These are phyloP conservation scores for Houttuynia cordata DNA, from an alignment of 164 flowering plant species.

Conservation along the genomic window DNA sequence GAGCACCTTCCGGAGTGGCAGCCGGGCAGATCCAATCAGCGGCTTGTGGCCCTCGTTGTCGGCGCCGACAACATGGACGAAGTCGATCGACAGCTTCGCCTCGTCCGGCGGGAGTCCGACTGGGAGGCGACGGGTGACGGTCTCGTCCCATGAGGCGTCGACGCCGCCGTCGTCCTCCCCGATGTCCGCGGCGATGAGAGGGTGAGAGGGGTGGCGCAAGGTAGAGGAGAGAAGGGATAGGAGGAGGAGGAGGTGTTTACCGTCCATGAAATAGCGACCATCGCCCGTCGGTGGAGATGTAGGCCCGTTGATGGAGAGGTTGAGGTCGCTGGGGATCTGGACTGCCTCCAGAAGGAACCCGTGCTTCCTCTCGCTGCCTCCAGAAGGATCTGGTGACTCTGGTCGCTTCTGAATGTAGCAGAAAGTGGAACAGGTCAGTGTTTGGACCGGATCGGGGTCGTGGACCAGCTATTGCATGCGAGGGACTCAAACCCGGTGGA, in stretches of 20 bases:
- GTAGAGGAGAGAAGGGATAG: neutral
- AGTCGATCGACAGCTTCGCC: constrained; percentile 35
- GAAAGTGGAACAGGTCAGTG: no score
- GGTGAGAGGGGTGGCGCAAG: neutral
- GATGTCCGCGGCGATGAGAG: constrained; percentile 34
- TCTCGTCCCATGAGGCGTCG: constrained; percentile 48
- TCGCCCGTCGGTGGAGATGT: constrained; percentile 95
- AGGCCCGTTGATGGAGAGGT: constrained; percentile 63
- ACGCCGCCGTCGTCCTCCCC: constrained; percentile 55
- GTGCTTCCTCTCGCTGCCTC: constrained; percentile 29
- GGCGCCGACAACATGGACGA: constrained; percentile 34
- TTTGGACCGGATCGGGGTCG: no score
- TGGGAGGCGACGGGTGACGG: constrained; percentile 36
- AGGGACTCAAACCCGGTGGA: neutral
- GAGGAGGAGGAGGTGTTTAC: constrained; percentile 18
- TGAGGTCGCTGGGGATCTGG: constrained; percentile 74
- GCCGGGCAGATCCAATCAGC: constrained; percentile 44
- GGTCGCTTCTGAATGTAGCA: constrained; percentile 2
- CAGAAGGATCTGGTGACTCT: no score
- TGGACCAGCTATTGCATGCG: neutral
- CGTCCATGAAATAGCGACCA: constrained; percentile 98
- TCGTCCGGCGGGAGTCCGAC: constrained; percentile 26
- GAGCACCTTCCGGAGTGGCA: constrained; percentile 35
- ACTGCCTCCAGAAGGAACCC: constrained; percentile 70
- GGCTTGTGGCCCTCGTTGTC: constrained; percentile 40